Evolutionary conservation across 257 asterid species (phyloP).

Genomic region (Gentiana dahurica): DNA sequence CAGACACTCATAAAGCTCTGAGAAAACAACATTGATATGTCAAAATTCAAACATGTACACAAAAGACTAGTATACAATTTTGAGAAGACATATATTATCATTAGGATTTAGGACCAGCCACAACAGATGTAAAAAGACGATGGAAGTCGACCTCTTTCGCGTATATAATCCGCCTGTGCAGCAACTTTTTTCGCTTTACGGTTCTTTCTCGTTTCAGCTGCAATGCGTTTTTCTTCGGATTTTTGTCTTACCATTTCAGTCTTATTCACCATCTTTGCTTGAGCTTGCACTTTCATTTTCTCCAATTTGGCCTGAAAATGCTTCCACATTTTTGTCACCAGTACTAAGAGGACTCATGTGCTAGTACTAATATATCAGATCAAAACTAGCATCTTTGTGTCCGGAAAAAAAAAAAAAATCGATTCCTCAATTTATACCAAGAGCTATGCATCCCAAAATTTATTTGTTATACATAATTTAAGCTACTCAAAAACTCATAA

Average conservation of each 20-base stretch:
- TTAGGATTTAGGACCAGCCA: slow-evolving; percentile 45
- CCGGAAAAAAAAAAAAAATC: too few species aligned
- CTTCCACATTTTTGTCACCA: background rate
- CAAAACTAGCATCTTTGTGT: too few species aligned
- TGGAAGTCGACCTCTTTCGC: slow-evolving; percentile 78
- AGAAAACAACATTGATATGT: too few species aligned
- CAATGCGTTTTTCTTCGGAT: slow-evolving; percentile 64
- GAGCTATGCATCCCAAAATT: too few species aligned
- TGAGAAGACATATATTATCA: background rate
- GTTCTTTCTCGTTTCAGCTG: slow-evolving; percentile 62
- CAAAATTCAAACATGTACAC: background rate
- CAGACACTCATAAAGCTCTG: too few species aligned
- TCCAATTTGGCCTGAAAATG: slow-evolving; percentile 47
- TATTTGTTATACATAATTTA: too few species aligned
- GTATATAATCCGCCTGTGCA: slow-evolving; percentile 65
- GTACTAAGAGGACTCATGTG: background rate
- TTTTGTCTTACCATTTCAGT: slow-evolving; percentile 75
- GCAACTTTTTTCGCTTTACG: slow-evolving; percentile 61
- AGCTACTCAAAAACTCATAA: too few species aligned
- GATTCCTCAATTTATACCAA: too few species aligned
- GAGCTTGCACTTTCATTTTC: slow-evolving; percentile 77
- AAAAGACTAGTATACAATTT: background rate
- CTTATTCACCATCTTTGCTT: slow-evolving; percentile 81
- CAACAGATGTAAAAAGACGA: slow-evolving; percentile 58
- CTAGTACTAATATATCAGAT: too few species aligned